These are phyloP conservation scores for Deakozyma indianensis DNA, from an alignment of 805 yeast species.

Conservation along the genomic window DNA sequence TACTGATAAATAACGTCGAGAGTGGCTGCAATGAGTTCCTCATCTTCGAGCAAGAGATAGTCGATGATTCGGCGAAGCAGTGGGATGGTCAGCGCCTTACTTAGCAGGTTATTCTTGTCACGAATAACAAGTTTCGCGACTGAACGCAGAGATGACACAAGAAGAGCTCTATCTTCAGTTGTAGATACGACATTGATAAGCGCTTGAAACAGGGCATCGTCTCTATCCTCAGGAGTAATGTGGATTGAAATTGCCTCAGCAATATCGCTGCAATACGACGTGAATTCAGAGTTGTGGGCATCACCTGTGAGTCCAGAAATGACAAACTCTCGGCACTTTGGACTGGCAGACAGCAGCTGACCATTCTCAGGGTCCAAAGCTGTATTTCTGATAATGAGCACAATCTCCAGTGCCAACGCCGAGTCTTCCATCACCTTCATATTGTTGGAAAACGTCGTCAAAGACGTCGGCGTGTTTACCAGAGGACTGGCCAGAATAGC, in stretches of 20 bases:
- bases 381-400: conserved; percentile 63
- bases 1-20: conserved; percentile 77
- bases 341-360: conserved; percentile 49
- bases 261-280: conserved; percentile 54
- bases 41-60: conserved; percentile 47
- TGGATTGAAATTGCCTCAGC: conserved; percentile 77
- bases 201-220: conserved; percentile 51
- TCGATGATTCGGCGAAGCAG: conserved; percentile 42
- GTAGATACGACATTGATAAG: conserved; percentile 36
- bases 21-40: conserved; percentile 56
- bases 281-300: conserved; percentile 14
- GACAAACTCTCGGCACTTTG: conserved; percentile 34
- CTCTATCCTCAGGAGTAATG: conserved; percentile 56
- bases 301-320: conserved; percentile 17
- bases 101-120: conserved; percentile 36
- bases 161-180: conserved; percentile 52
- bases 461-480: conserved; percentile 2
- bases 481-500: conserved; percentile 7
- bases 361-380: conserved; percentile 77
- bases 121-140: conserved; percentile 67
- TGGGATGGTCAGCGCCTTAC: conserved; percentile 29
- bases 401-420: conserved; percentile 11
- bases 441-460: conserved; percentile 2
- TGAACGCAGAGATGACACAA: conserved; percentile 59
- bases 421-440: conserved; percentile 7